Evolutionary conservation across 768 basidiomycete genomes (phyloP), one percentile per base, ranked within the genome.

Genomic region (Amanita rubescens): DNA sequence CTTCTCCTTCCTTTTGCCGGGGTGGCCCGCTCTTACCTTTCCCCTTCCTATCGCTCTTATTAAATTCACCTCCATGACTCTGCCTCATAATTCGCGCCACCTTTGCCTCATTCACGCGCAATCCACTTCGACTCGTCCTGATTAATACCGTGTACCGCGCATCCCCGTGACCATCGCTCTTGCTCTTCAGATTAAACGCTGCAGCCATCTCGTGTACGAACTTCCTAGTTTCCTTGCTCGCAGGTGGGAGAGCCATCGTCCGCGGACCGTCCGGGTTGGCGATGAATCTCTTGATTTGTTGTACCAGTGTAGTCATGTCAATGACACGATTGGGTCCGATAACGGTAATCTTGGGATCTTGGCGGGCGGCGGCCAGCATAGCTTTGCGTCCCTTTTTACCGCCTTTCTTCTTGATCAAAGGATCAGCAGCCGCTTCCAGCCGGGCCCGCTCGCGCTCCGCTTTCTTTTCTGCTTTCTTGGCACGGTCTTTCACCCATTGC

Each of bases 401-500:
- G 37, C 81, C 80, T 64, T 82, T 84, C 59, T 82, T 77, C n/a
- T 58, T 58, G 6, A 74, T 59, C n/a, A 83, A 66, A 0, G 85
- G 85, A 60, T 93, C 87, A 1, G 82, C 73, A 11, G 81, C 81
- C 0, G 70, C 70, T 15, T 77, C 71, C 2, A 85, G 69, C 10
- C 79, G 79, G 14, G 76, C 81, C 3, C 77, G 66, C 1, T 72
- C 76, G 0, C 91, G 83, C 14, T 76, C 72, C 2, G 71, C 76
- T 64, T 91, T 95, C 62, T 72, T 65, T 53, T 84, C 82, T 0
- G 90, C 90, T 64, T 96, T 98, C 71, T 84, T 87, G 49, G 73
- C 69, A 1, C 92, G 89, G 63, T 97, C 94, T 44, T 78, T 77
- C 42, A 81, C 79, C 92, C 92, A 96, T 55, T 82, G 84, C 0